Conservation (phyloP, 306 rosid genomes). For the Cucumis cinereus region DNA sequence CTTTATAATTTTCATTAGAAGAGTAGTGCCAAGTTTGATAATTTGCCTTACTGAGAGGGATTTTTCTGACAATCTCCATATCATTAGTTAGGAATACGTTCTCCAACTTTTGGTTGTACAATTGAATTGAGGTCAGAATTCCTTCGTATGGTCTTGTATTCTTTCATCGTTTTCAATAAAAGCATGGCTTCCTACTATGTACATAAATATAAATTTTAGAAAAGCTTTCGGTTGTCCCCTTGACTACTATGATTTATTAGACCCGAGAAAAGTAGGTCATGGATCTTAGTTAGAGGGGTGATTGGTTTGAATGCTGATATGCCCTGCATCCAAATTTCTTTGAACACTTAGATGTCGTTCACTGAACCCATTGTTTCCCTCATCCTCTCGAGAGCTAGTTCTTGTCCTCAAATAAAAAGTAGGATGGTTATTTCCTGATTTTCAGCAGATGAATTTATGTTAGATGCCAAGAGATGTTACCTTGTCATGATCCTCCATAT, state of each 20-base stretch:
- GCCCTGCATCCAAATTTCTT: neutral
- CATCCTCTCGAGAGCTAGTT: neutral
- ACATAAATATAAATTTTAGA: too few relatives aligned
- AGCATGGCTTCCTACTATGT: too few relatives aligned
- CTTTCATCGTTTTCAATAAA: too few relatives aligned
- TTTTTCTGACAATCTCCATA: neutral
- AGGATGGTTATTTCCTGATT: neutral
- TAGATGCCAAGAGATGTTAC: neutral
- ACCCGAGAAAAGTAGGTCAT: neutral
- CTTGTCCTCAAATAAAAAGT: neutral
- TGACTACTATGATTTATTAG: neutral
- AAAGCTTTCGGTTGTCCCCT: neutral
- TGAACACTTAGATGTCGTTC: neutral
- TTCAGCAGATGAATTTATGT: neutral
- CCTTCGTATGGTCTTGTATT: neutral
- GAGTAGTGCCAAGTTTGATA: neutral
- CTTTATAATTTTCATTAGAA: neutral
- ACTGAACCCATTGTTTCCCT: neutral
- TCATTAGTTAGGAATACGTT: neutral
- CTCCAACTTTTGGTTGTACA: neutral
- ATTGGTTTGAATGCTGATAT: neutral
- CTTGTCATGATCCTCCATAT: neutral
- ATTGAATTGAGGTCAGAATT: neutral
- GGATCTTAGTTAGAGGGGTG: neutral
- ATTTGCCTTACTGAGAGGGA: neutral